Conservation (phyloP, 176 grass and related monocot genomes). For the Eragrostis curvula region DNA sequence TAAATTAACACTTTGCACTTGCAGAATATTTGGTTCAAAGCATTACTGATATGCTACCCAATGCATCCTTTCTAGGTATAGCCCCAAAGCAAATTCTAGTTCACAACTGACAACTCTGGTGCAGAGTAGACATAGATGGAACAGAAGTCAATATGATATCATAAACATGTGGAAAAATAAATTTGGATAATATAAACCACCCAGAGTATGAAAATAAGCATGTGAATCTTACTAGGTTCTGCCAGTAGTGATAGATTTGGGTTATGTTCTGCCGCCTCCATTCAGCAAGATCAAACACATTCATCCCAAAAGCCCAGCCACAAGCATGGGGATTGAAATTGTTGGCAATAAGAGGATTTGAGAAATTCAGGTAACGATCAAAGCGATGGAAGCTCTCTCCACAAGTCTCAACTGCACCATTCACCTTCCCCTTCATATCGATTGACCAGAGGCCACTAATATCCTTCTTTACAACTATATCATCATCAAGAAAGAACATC, state of each 20-base stretch:
- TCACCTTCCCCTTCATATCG: conserved; percentile 78
- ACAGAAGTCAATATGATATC: not conserved
- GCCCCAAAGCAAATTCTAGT: conserved; percentile 10
- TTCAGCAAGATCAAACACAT: conserved; percentile 87
- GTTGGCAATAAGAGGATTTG: conserved; percentile 77
- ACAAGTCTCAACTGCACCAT: conserved; percentile 88
- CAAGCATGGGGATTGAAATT: conserved; percentile 79
- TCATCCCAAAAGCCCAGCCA: conserved; percentile 96
- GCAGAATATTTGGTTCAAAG: conserved; percentile 16
- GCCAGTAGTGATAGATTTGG: conserved; percentile 75
- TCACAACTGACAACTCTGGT: not conserved
- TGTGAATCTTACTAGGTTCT: conserved; percentile 68
- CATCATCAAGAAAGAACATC: conserved; percentile 89
- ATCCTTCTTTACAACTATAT: conserved; percentile 89
- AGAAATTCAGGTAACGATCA: conserved; percentile 88
- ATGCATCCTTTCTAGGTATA: not conserved
- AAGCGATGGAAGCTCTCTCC: conserved; percentile 83
- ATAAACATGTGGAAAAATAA: conserved; percentile 8
- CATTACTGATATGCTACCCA: not conserved
- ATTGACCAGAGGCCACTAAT: conserved; percentile 81
- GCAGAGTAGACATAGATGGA: not conserved
- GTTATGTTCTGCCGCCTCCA: conserved; percentile 88
- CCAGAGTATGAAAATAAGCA: conserved; percentile 8
- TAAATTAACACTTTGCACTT: not conserved
- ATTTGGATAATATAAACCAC: not conserved